phyloP scores from a whole-genome alignment of 768 basidiomycete genomes.

The Collybiopsis confluens region DNA sequence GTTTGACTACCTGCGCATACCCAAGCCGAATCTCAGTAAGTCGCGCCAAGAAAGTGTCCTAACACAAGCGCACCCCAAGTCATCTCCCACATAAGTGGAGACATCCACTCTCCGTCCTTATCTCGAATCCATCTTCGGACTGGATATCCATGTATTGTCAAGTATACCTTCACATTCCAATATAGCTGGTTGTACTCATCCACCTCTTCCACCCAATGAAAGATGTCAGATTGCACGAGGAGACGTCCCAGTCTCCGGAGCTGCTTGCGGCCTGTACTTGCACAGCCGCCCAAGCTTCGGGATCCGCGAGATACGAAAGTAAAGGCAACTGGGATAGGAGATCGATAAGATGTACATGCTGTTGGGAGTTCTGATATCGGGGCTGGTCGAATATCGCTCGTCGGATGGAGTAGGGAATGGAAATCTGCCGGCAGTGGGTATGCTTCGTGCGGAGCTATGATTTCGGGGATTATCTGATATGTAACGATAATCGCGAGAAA shows the following conservation, averaged over 20 bases:
- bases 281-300: not conserved
- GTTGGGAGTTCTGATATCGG: not conserved
- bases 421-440: not conserved
- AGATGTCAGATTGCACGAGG: not conserved
- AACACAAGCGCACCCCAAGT: not conserved
- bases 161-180: not conserved
- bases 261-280: not conserved
- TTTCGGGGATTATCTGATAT: not conserved
- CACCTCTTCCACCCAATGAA: constrained; percentile 1
- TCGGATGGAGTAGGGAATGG: not conserved
- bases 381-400: not conserved
- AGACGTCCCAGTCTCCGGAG: not conserved
- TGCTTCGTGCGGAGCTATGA: not conserved
- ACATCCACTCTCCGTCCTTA: not conserved
- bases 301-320: not conserved
- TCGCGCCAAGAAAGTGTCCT: not conserved
- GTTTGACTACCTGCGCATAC: not conserved
- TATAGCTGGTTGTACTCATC: not conserved
- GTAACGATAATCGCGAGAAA: not conserved
- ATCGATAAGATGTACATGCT: not conserved
- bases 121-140: not conserved
- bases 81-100: constrained; percentile 3
- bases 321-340: not conserved
- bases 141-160: not conserved
- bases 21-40: not conserved